These are phyloP conservation scores for Dimargaris xerosporica DNA, from an alignment of 192 early-diverging fungal genomes.

Conservation along the genomic window DNA sequence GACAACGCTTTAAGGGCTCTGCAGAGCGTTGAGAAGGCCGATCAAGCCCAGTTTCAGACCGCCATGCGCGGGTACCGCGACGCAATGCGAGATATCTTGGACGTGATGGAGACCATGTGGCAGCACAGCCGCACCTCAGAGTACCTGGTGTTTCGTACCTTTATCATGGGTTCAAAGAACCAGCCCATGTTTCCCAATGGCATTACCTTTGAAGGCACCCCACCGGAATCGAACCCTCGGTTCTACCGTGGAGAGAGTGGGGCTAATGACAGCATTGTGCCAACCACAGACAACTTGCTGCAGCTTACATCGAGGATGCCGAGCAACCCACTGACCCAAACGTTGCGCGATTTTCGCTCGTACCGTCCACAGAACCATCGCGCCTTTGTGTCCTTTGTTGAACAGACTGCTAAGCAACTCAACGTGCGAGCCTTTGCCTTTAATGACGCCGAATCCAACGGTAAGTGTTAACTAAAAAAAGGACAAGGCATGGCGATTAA, in stretches of 20 bases:
- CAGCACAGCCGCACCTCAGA: slow-evolving; percentile 43
- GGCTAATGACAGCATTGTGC: slow-evolving; percentile 75
- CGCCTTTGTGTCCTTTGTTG: slow-evolving; percentile 58
- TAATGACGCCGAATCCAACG: slow-evolving; percentile 39
- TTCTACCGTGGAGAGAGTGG: slow-evolving; percentile 71
- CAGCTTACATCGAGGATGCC: slow-evolving; percentile 69
- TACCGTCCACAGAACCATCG: slow-evolving; percentile 70
- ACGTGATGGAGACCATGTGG: slow-evolving; percentile 71
- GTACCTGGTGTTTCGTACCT: slow-evolving; percentile 80
- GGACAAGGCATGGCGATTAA: too few relatives aligned
- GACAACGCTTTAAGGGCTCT: slow-evolving; percentile 41
- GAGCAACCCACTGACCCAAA: slow-evolving; percentile 60
- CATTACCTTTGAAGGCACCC: slow-evolving; percentile 66
- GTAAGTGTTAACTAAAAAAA: slow-evolving; percentile 15
- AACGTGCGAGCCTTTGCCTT: slow-evolving; percentile 43
- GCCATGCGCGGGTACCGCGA: slow-evolving; percentile 36
- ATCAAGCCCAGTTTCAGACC: slow-evolving; percentile 47
- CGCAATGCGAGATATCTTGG: slow-evolving; percentile 54
- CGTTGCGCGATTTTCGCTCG: slow-evolving; percentile 54
- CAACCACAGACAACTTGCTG: slow-evolving; percentile 72
- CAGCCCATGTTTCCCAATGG: slow-evolving; percentile 86
- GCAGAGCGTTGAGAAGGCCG: slow-evolving; percentile 25
- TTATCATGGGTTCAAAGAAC: slow-evolving; percentile 78
- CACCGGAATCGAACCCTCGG: slow-evolving; percentile 25
- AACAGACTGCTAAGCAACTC: slow-evolving; percentile 27